Base-by-base conservation (phyloP, 441 rosid genomes). In the Arabidopsis hybrid region DNA sequence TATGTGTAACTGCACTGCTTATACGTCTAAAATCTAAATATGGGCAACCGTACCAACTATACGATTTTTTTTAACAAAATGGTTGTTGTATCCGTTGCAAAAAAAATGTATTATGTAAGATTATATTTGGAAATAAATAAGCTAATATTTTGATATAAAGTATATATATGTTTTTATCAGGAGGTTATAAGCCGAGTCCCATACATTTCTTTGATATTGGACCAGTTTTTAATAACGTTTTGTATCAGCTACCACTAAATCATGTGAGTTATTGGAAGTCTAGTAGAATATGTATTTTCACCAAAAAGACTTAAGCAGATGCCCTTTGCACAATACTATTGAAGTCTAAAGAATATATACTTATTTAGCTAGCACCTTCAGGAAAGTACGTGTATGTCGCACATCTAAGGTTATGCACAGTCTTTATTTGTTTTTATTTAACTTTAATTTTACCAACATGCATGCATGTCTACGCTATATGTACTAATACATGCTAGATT, bases 371-470 rank as follows among this genome's bases (percentile, higher is more conserved):
- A 60, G 64, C 65, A 43, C 45, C 62, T 68, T 75, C 35, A 61
- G 43, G 35, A 69, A 68, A 21, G 56, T 32, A 74, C 68, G 78
- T 59, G 61, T 49, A 58, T 49, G 71, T 73, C 45, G 34, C 60
- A 31, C 32, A 31, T 31, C 32, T 31, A 31, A 31, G 32, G 32
- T 31, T 31, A 31, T 31, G 32, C 32, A 47, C 6, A 36, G 36
- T 67, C 47, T 39, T 18, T 67, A 29, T 35, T 47, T 0, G 3
- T 31, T 46, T 65, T 59, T 59, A 59, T 74, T 32, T 52, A 45
- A 26, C 31, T 68, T 75, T 42, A 21, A 21, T 21, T 21, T 21
- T 68, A 18, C 17, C 47, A 43, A 60, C 73, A 62, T 60, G 67
- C 56, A 49, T 29, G 47, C 11, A 14, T 2, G 32, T 31, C 4